Percentiles rank a stretch among this genome's conserved stretches.
Evolutionary conservation across 192 early-diverging fungal genomes (phyloP).

Genomic region (Obelidium mucronatum): DNA sequence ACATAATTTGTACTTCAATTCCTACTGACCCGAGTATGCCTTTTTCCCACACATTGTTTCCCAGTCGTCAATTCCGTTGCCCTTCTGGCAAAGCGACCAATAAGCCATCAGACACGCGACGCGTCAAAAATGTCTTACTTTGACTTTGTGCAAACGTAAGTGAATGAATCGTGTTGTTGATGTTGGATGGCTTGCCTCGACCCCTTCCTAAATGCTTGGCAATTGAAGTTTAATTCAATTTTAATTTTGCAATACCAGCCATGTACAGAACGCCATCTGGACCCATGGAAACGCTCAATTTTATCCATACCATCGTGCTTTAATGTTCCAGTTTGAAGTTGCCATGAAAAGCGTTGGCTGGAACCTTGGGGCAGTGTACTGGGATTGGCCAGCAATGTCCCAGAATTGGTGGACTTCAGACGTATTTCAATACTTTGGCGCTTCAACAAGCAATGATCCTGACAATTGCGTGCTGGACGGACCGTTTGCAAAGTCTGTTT

Average conservation of each 20-base stretch:
- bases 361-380: background rate
- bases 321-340: slow-evolving; percentile 14
- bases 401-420: slow-evolving; percentile 6
- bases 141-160: too few species aligned
- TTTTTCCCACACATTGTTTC: too few species aligned
- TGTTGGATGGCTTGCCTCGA: background rate
- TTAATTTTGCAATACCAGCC: background rate
- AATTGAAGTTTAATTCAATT: background rate
- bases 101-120: background rate
- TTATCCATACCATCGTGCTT: slow-evolving; percentile 31
- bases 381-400: slow-evolving; percentile 25
- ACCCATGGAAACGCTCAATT: slow-evolving; percentile 36
- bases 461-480: slow-evolving; percentile 20
- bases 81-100: background rate
- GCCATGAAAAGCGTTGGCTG: background rate
- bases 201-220: background rate
- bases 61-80: slow-evolving; percentile 1
- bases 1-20: too few species aligned
- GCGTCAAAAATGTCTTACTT: background rate
- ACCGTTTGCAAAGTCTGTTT: slow-evolving; percentile 17
- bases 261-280: slow-evolving; percentile 3
- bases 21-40: background rate
- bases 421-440: slow-evolving; percentile 27
- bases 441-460: background rate
- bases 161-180: background rate